Percentiles rank a stretch among this genome's conserved stretches.
Conservation (phyloP, 2,329 filamentous ascomycete species). For the Sarocladiaceae sp. region DNA sequence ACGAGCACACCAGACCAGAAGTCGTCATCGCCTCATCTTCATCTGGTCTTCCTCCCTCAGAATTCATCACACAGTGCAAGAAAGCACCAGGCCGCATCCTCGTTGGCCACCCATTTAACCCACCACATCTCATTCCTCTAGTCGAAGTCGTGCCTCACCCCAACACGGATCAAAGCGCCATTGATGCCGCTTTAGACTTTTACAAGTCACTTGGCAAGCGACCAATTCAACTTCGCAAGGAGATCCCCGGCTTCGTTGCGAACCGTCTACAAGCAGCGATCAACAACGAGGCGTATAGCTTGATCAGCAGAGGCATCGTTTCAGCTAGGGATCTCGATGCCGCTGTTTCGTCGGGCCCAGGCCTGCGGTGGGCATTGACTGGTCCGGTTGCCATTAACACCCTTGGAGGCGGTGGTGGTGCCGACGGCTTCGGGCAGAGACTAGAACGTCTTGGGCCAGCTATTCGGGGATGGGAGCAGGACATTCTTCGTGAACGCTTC, state of each 20-base stretch:
- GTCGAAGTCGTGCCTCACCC: conserved; percentile 39
- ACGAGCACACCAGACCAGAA: conserved; percentile 21
- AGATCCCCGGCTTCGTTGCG: conserved; percentile 37
- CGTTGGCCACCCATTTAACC: conserved; percentile 44
- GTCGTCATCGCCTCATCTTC: conserved; percentile 35
- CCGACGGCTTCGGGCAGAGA: conserved; percentile 16
- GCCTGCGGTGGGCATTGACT: conserved; percentile 17
- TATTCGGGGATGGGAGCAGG: conserved; percentile 9
- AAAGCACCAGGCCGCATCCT: conserved; percentile 28
- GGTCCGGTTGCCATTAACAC: conserved; percentile 15
- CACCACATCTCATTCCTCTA: conserved; percentile 42
- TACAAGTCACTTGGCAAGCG: conserved; percentile 35
- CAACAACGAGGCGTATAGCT: conserved; percentile 28
- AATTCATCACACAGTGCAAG: conserved; percentile 12
- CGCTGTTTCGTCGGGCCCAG: conserved; percentile 13
- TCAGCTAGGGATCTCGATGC: conserved; percentile 23
- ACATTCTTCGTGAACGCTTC: conserved; percentile 10
- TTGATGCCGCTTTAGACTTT: conserved; percentile 28
- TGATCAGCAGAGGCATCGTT: conserved; percentile 27
- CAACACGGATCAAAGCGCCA: conserved; percentile 20
- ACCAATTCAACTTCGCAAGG: conserved; percentile 33
- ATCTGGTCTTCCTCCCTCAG: conserved; percentile 26
- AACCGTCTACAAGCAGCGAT: conserved; percentile 37
- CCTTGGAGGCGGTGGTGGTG: conserved; percentile 16
- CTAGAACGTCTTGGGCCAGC: conserved; percentile 15